phyloP scores from a whole-genome alignment of 495 filamentous ascomycete species.

The Astrothelium macrocarpum region DNA sequence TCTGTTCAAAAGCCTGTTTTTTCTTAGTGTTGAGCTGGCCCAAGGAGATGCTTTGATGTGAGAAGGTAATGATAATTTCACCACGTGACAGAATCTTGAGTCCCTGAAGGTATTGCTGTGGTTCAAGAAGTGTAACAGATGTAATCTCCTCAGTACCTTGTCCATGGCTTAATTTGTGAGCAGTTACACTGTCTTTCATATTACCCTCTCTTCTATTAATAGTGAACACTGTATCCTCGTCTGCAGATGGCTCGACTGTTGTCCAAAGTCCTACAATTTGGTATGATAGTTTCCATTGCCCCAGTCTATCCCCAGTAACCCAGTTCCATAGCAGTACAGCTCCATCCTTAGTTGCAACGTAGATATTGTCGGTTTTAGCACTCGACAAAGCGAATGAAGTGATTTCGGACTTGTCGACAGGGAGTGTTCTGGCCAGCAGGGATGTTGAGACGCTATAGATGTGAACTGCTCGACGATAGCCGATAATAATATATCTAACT shows the following conservation, averaged over 20 bases:
- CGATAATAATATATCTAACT: conserved; percentile 54
- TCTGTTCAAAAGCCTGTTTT: conserved; percentile 20
- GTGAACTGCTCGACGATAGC: conserved; percentile 53
- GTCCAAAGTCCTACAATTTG: conserved; percentile 30
- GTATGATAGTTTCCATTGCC: conserved; percentile 39
- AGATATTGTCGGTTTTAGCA: conserved; percentile 47
- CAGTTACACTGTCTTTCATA: conserved; percentile 18
- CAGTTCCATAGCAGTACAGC: conserved; percentile 67
- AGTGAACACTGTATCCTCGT: conserved; percentile 15
- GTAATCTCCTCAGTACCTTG: background rate
- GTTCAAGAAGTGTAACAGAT: background rate
- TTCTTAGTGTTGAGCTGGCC: conserved; percentile 13
- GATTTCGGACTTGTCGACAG: conserved; percentile 31
- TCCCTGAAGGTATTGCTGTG: background rate
- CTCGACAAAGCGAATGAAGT: conserved; percentile 52
- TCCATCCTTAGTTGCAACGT: conserved; percentile 59
- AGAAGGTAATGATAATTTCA: conserved; percentile 30
- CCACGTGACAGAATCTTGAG: conserved; percentile 35
- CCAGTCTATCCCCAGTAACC: conserved; percentile 46
- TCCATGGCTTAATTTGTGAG: conserved; percentile 13
- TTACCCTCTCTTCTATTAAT: conserved; percentile 12
- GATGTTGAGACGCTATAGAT: conserved; percentile 76
- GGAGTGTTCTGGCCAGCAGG: conserved; percentile 56
- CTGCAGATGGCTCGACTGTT: conserved; percentile 23
- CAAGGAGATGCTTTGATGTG: conserved; percentile 29